phyloP scores from a whole-genome alignment of 805 yeast species.

The Yarrowia divulgata region DNA sequence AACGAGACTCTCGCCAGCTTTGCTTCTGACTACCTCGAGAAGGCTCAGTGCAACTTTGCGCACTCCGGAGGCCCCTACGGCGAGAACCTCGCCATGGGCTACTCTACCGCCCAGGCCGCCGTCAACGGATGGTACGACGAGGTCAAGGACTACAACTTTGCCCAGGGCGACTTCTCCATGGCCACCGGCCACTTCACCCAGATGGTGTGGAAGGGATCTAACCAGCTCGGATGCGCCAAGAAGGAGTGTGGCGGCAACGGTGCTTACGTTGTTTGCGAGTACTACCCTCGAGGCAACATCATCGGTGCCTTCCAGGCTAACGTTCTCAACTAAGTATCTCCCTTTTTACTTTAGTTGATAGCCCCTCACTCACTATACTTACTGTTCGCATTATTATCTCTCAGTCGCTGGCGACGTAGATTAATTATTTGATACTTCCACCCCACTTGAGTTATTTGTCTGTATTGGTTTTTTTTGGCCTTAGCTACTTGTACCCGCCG shows the following conservation, averaged over 20 bases:
- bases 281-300: constrained; percentile 75
- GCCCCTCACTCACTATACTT: not conserved
- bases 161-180: constrained; percentile 52
- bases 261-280: constrained; percentile 77
- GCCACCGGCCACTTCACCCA: constrained; percentile 84
- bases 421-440: constrained; percentile 26
- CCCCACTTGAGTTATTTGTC: not conserved
- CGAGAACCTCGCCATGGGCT: constrained; percentile 83
- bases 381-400: constrained; percentile 35
- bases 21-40: constrained; percentile 61
- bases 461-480: constrained; percentile 15
- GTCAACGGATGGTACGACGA: constrained; percentile 82
- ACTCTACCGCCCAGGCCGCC: constrained; percentile 53
- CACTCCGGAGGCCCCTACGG: constrained; percentile 78
- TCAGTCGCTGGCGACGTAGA: constrained; percentile 38
- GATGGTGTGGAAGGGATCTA: constrained; percentile 71
- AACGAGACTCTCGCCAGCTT: constrained; percentile 57
- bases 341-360: not conserved
- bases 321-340: constrained; percentile 40
- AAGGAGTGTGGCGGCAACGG: constrained; percentile 62
- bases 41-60: constrained; percentile 59
- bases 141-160: constrained; percentile 59
- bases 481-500: not conserved
- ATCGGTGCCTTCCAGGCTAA: constrained; percentile 45
- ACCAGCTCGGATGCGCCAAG: constrained; percentile 74